These are phyloP conservation scores for Apodospora peruviana DNA, from an alignment of 495 filamentous ascomycete genomes.

Conservation along the genomic window DNA sequence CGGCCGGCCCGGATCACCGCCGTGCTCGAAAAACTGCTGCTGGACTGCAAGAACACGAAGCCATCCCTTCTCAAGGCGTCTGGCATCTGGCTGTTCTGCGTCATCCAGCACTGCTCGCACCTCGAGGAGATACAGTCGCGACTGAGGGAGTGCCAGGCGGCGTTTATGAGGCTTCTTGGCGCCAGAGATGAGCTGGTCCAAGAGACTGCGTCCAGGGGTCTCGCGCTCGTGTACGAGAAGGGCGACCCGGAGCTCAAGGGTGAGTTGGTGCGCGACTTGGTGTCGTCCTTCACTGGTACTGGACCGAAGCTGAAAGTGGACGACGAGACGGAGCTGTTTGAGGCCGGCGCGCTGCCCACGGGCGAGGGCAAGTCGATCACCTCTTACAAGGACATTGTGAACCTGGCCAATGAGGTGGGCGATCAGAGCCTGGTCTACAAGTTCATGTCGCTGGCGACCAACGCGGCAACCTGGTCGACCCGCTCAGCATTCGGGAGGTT, in stretches of 20 bases:
- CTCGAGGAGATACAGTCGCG: slow-evolving; percentile 61
- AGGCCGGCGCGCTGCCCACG: slow-evolving; percentile 86
- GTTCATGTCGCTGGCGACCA: slow-evolving; percentile 92
- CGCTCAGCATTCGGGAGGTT: slow-evolving; percentile 92
- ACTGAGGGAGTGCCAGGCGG: slow-evolving; percentile 73
- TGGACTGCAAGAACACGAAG: slow-evolving; percentile 73
- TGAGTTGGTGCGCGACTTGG: slow-evolving; percentile 77
- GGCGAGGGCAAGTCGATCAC: slow-evolving; percentile 84
- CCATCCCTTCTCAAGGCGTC: slow-evolving; percentile 83
- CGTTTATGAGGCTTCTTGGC: slow-evolving; percentile 80
- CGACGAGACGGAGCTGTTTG: slow-evolving; percentile 86
- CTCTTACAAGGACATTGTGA: slow-evolving; percentile 95
- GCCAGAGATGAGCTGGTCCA: slow-evolving; percentile 91
- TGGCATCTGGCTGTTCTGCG: slow-evolving; percentile 84
- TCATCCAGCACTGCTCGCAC: slow-evolving; percentile 88
- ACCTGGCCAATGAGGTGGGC: slow-evolving; percentile 84
- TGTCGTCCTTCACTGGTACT: slow-evolving; percentile 76
- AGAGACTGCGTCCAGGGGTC: slow-evolving; percentile 85
- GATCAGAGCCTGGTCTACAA: slow-evolving; percentile 92
- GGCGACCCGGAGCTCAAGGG: slow-evolving; percentile 75
- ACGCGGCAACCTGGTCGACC: slow-evolving; percentile 93
- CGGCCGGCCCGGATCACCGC: slow-evolving; percentile 45
- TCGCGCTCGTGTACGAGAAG: slow-evolving; percentile 87
- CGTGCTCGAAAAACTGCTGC: slow-evolving; percentile 62
- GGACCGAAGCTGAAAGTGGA: slow-evolving; percentile 72